Evolutionary conservation across 208 protist genomes (phyloP), one percentile per base, ranked within the genome.

Genomic region (Acanthamoeba lenticulata): DNA sequence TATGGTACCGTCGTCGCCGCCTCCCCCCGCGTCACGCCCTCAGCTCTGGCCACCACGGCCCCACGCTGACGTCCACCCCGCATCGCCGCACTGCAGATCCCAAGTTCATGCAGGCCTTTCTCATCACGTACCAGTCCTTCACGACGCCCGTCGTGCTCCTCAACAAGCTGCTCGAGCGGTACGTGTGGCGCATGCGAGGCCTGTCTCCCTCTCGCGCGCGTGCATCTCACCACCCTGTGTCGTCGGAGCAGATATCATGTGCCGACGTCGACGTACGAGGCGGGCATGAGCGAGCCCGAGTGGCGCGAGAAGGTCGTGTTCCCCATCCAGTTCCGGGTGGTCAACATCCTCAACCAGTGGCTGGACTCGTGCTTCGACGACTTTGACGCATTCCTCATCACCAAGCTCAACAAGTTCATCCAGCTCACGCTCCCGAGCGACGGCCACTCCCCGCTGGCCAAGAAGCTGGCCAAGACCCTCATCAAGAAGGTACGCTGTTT

Each of bases 51-150:
- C 19, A 6, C 7, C 74, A 29, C 44, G 5, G 45, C 15, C 44
- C 38, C 44, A 6, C 5, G 5, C 36, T 55, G 4, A 13, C 24
- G 11, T 29, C 6, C 40, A 44, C 5, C 29, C 11, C 74, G 6
- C 38, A 85, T 52, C 52, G 17, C 27, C 27, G 52, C 52, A 85
- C 29, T 44, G 15, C 74, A 88, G 77, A 89, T 60, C 81, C 81
- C 13, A 92, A 92, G 86, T 67, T 52, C 60, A 92, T 92, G 40
- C 57, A 34, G 27, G 57, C 29, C 62, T 74, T 92, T 17, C 57
- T 92, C 13, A 45, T 92, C n/a, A 92, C 86, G 15, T 92, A 92
- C n/a, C 86, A 92, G 57, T 92, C 86, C 21, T 92, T 92, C 86
- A 92, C 86, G 13, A 92, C 86, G 0, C 86, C 86, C 9, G 52